Conservation (phyloP, 1,284 basidiomycete genomes). For the Ceratobasidium sp. region DNA sequence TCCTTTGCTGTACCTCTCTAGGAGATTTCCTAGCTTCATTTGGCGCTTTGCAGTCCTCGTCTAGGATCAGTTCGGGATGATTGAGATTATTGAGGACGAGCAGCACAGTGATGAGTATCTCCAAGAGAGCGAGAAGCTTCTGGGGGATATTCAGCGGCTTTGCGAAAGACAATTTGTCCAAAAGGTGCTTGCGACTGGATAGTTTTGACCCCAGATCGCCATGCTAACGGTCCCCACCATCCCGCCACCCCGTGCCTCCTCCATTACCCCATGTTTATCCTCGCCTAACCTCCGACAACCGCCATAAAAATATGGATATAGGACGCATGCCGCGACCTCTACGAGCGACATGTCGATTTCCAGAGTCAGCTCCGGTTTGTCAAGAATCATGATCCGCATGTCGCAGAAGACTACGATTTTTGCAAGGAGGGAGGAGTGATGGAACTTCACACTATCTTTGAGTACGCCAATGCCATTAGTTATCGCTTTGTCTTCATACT, state of each 20-base stretch:
- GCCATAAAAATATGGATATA: background rate
- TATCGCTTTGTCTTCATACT: background rate
- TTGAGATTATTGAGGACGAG: slow-evolving; percentile 34
- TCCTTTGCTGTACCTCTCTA: slow-evolving; percentile 9
- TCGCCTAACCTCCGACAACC: background rate
- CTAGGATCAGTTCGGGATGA: slow-evolving; percentile 10
- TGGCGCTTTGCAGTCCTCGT: background rate
- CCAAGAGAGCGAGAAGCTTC: slow-evolving; percentile 25
- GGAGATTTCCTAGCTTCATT: background rate
- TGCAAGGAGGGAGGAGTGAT: slow-evolving; percentile 33
- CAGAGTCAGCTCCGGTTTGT: slow-evolving; percentile 38
- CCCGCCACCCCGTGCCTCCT: background rate
- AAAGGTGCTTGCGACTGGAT: slow-evolving; percentile 16
- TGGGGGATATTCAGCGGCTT: slow-evolving; percentile 27
- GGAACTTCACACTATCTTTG: slow-evolving; percentile 33
- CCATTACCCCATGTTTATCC: background rate
- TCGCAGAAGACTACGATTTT: slow-evolving; percentile 33
- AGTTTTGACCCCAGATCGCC: background rate
- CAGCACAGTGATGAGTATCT: slow-evolving; percentile 33
- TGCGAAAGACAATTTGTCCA: slow-evolving; percentile 37
- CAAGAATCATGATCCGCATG: slow-evolving; percentile 36
- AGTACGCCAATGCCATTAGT: slow-evolving; percentile 1
- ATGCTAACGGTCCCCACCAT: background rate
- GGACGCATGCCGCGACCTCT: slow-evolving; percentile 39
- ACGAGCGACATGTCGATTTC: slow-evolving; percentile 39